A percentile compares a stretch with the other conserved stretches of the same genome.
These are phyloP conservation scores for Clavulina sp. DNA, from an alignment of 768 basidiomycete genomes.

Conservation along the genomic window DNA sequence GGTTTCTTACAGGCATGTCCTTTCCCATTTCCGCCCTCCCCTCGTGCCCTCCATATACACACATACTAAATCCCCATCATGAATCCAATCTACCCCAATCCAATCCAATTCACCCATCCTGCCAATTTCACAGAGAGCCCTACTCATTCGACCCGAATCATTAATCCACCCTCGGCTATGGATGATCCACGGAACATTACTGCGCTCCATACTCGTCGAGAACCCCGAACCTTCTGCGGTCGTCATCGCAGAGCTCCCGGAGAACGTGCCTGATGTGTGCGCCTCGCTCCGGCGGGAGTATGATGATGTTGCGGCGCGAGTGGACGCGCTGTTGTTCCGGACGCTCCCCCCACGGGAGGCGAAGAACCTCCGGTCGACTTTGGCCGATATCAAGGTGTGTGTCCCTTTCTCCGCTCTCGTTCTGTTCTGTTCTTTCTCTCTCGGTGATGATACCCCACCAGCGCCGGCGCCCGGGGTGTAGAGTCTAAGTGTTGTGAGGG, in stretches of 20 bases:
- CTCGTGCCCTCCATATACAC: no score
- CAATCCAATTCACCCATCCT: not conserved
- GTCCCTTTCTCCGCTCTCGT: no score
- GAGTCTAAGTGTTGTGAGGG: no score
- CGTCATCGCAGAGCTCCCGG: constrained; percentile 18
- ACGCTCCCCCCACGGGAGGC: constrained; percentile 38
- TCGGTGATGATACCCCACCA: no score
- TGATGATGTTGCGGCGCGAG: constrained; percentile 53
- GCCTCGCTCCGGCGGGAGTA: constrained; percentile 35
- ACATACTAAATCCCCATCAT: no score
- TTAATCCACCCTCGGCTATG: constrained; percentile 60
- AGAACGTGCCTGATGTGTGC: constrained; percentile 16
- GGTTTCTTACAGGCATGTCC: constrained; percentile 41
- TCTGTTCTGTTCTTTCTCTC: no score
- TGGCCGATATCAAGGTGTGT: constrained; percentile 32
- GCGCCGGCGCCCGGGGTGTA: no score
- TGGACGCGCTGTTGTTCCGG: constrained; percentile 63
- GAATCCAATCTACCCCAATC: not conserved
- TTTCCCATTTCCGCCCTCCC: constrained; percentile 5
- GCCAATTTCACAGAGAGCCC: constrained; percentile 34
- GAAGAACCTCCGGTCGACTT: constrained; percentile 26
- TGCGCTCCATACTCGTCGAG: constrained; percentile 32
- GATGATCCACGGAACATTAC: constrained; percentile 31
- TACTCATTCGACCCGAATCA: constrained; percentile 53
- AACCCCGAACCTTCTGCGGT: constrained; percentile 17